phyloP scores from a whole-genome alignment of 139 green algal genomes.

The Closterium sp. region DNA sequence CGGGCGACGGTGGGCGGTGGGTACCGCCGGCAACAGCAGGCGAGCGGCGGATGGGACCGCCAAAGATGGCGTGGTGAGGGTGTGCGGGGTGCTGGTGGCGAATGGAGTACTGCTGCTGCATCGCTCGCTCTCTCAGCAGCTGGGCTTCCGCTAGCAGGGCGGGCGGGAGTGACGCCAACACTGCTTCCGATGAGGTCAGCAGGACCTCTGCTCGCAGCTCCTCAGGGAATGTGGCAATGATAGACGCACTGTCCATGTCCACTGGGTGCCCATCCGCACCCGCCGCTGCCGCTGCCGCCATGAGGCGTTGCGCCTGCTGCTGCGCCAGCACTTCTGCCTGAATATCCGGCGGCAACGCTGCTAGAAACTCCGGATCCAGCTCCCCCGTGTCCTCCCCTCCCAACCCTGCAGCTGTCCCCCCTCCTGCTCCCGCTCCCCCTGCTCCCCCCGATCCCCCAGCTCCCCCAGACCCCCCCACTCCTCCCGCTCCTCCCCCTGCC shows the following conservation, averaged over 20 bases:
- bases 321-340: constrained; percentile 83
- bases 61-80: neutral
- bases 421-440: neutral
- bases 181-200: constrained; percentile 65
- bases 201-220: constrained; percentile 82
- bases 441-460: neutral
- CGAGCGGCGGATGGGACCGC: neutral
- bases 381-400: constrained; percentile 16
- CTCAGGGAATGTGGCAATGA: constrained; percentile 83
- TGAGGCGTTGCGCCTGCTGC: constrained; percentile 53
- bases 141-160: constrained; percentile 77
- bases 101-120: constrained; percentile 21
- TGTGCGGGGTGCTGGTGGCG: neutral
- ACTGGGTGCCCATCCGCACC: constrained; percentile 14
- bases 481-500: neutral
- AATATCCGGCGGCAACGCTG: constrained; percentile 88
- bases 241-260: constrained; percentile 79
- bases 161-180: constrained; percentile 77
- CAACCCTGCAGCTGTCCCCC: neutral
- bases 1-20: neutral
- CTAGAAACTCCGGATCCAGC: constrained; percentile 93
- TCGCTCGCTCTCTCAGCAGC: constrained; percentile 59
- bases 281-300: neutral
- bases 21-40: neutral
- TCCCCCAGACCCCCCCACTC: neutral